phyloP scores from a whole-genome alignment of 306 rosid genomes.

The Prunus dulcis region DNA sequence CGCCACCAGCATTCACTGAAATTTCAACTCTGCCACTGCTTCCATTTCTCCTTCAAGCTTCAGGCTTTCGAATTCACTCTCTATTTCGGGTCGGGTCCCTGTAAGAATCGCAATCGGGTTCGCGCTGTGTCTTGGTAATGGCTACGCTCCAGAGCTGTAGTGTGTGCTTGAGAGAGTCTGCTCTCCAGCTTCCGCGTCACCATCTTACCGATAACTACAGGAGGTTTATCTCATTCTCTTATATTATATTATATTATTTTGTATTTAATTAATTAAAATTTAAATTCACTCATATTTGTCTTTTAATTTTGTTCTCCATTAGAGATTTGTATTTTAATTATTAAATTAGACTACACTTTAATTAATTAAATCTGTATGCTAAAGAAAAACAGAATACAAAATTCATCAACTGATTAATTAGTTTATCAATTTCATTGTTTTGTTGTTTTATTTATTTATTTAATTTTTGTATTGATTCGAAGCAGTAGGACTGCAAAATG shows the following conservation, averaged over 20 bases:
- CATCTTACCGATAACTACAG: constrained; percentile 23
- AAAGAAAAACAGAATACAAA: neutral
- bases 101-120: neutral
- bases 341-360: neutral
- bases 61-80: neutral
- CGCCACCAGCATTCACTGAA: constrained; percentile 16
- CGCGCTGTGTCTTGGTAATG: constrained; percentile 15
- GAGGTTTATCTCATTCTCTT: constrained; percentile 27
- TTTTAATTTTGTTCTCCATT: neutral
- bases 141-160: constrained; percentile 43
- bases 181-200: constrained; percentile 47
- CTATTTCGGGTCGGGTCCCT: constrained; percentile 7
- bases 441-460: neutral
- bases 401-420: neutral
- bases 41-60: neutral
- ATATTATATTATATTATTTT: neutral
- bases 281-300: neutral
- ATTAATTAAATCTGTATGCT: neutral
- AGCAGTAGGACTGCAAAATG: constrained; percentile 50
- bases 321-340: neutral
- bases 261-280: neutral
- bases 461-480: constrained; percentile 8
- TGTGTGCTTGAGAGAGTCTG: constrained; percentile 35
- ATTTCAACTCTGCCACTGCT: neutral
- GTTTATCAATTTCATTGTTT: neutral